These are phyloP conservation scores for Mucor saturninus DNA, from an alignment of 371 early-diverging fungal genomes.

Conservation along the genomic window DNA sequence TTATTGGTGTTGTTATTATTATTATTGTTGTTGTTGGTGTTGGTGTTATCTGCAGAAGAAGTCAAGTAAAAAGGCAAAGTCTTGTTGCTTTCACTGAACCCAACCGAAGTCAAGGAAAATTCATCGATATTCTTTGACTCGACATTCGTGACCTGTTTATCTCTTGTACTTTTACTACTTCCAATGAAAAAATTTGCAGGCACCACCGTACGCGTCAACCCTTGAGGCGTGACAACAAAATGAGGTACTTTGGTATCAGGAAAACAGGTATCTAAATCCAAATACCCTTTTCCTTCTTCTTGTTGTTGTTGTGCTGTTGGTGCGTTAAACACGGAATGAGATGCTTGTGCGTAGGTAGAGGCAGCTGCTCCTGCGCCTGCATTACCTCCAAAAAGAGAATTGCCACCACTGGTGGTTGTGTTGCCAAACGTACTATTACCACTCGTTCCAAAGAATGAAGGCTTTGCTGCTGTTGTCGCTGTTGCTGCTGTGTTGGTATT, in stretches of 20 bases:
- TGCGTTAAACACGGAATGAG: background rate
- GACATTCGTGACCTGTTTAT: background rate
- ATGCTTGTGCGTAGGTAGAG: background rate
- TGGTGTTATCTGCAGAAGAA: slow-evolving; percentile 5
- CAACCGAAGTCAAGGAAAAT: background rate
- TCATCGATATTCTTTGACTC: background rate
- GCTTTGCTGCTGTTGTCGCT: no score
- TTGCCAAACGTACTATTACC: background rate
- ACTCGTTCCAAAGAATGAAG: background rate
- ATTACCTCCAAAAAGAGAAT: background rate
- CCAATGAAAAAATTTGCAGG: slow-evolving; percentile 11
- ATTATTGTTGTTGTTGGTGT: background rate
- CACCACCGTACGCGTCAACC: slow-evolving; percentile 29
- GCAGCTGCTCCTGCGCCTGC: background rate
- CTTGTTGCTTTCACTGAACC: slow-evolving; percentile 8
- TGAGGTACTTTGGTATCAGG: slow-evolving; percentile 19
- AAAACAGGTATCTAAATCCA: slow-evolving; percentile 27
- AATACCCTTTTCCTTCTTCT: slow-evolving; percentile 17
- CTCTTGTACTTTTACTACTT: background rate
- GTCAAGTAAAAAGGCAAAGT: slow-evolving; percentile 17
- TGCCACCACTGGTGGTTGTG: background rate
- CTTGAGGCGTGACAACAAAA: slow-evolving; percentile 19
- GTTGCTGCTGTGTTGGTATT: background rate
- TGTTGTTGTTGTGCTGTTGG: slow-evolving; percentile 26
- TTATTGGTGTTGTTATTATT: no score